Base-by-base conservation (phyloP, 2,329 filamentous ascomycete species). In the Paracamarosporium sp. region DNA sequence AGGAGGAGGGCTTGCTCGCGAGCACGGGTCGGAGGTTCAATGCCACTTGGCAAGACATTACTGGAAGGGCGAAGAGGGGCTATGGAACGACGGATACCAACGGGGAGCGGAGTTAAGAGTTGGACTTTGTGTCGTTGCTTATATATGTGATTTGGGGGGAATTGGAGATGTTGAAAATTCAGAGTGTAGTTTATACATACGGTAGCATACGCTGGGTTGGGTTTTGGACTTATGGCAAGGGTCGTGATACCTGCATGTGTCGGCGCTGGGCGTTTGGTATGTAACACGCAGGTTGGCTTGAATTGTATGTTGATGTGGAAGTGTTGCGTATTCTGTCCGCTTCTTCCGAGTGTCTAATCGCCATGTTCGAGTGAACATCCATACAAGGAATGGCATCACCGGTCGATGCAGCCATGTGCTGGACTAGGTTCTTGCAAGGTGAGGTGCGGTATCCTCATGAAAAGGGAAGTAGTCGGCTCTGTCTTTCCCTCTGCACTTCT, bases 1-100 rank as follows among this genome's bases (percentile, higher is more conserved):
- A 98, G 74, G 95, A 99, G 72, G 95, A 99, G 79, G 92, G 93
- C 11, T 81, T 99, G 47, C 80, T 99, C 45, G 92, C 92, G 0
- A 92, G 87, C 67, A 96, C 93, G 0, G 88, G 92, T 5, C 81
- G 92, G 56, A 85, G 92, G 30, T 93, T 96, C 65, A 90, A 90
- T 41, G 92, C 92, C 5, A 93, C 90, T 1, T 97, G 93, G 93
- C 87, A 94, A 74, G 92, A 96, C 73, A 89, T 96, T 50, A 91
- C 90, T 1, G 90, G 90, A 1, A 76, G 84, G 22, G 77, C 79
- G 40, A 70, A 59, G 56, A 71, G 68, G 60, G 65, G 61, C 13
- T 76, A 76, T 47, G 74, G 74, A 13, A 59, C 71, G 27, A 70
- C 71, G 1, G 69, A 68, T 27, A 57, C 56, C 15, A 69, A 70